A percentile compares a stretch with the other conserved stretches of the same genome.
phyloP scores from a whole-genome alignment of 371 early-diverging fungal species.

The Mortierella sp. region DNA sequence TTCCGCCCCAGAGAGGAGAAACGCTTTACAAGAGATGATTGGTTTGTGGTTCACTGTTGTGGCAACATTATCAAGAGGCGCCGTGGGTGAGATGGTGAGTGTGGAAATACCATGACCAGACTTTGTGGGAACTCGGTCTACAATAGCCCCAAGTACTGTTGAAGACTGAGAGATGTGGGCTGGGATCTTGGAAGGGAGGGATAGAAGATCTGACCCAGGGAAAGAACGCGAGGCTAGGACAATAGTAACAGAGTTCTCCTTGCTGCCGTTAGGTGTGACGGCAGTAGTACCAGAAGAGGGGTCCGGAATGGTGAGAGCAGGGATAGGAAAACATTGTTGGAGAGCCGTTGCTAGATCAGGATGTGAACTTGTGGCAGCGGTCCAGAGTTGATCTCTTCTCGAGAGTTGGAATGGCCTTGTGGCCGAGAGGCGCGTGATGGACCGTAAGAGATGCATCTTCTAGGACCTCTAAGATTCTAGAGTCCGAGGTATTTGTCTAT shows the following conservation, averaged over 20 bases:
- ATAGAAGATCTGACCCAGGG: constrained; percentile 35
- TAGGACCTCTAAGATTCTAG: too few relatives aligned
- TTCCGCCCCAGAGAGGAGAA: constrained; percentile 34
- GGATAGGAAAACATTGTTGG: constrained; percentile 20
- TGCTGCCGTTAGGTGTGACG: not conserved
- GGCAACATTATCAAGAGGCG: too few relatives aligned
- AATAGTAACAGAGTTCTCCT: constrained; percentile 23
- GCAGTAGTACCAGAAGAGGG: not conserved
- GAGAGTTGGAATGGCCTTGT: constrained; percentile 2
- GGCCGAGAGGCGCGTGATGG: not conserved
- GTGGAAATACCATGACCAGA: constrained; percentile 63
- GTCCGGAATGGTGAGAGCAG: constrained; percentile 9
- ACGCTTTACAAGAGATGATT: constrained; percentile 24
- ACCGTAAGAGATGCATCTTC: not conserved
- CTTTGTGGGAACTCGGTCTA: constrained; percentile 62
- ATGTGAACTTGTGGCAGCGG: constrained; percentile 39
- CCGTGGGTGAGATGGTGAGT: constrained; percentile 44
- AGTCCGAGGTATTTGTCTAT: too few relatives aligned
- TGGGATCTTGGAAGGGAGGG: constrained; percentile 28
- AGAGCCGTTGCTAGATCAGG: constrained; percentile 39
- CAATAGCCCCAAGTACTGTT: constrained; percentile 57
- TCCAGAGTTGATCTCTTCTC: constrained; percentile 25
- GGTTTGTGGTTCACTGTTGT: constrained; percentile 19
- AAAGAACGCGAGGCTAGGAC: constrained; percentile 46
- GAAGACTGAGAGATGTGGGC: constrained; percentile 14